Percentiles rank a stretch among this genome's conserved stretches.
Evolutionary conservation across 306 rosid genomes (phyloP).

Genomic region (Senna siamea): DNA sequence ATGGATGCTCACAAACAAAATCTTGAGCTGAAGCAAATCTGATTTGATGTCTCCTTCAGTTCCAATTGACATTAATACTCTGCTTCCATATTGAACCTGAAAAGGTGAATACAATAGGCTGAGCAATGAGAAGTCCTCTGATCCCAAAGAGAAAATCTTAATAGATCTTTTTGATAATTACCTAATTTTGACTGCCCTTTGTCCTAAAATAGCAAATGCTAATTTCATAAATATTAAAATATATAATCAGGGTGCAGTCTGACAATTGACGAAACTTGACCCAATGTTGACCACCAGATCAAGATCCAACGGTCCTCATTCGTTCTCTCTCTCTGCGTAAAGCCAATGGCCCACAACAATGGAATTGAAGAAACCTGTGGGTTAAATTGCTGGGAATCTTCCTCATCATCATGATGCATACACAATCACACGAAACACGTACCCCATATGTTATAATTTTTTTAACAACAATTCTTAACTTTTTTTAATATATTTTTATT

Average conservation of each 20-base stretch:
- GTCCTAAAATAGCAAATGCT: conserved; percentile 28
- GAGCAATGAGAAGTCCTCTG: conserved; percentile 36
- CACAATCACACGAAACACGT: conserved; percentile 49
- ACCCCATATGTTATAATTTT: conserved; percentile 11
- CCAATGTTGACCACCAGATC: conserved; percentile 43
- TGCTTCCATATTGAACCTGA: neutral
- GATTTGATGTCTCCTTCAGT: conserved; percentile 53
- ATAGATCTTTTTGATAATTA: conserved; percentile 59
- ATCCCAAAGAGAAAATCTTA: conserved; percentile 49
- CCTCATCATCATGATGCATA: conserved; percentile 44
- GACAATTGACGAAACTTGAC: conserved; percentile 55
- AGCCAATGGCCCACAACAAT: conserved; percentile 36
- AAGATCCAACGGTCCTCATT: conserved; percentile 49
- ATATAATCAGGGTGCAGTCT: neutral
- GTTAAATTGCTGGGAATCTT: conserved; percentile 51
- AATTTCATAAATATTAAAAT: conserved; percentile 8
- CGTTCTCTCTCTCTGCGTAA: neutral
- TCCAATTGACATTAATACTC: conserved; percentile 15
- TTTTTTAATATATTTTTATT: no score
- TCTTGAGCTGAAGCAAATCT: conserved; percentile 56
- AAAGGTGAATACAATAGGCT: conserved; percentile 34
- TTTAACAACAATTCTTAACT: neutral
- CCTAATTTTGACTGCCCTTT: conserved; percentile 51
- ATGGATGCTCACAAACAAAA: conserved; percentile 51
- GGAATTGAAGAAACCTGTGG: conserved; percentile 46